Evolutionary conservation across 495 filamentous ascomycete species (phyloP).

Genomic region (Xylaria acuta): DNA sequence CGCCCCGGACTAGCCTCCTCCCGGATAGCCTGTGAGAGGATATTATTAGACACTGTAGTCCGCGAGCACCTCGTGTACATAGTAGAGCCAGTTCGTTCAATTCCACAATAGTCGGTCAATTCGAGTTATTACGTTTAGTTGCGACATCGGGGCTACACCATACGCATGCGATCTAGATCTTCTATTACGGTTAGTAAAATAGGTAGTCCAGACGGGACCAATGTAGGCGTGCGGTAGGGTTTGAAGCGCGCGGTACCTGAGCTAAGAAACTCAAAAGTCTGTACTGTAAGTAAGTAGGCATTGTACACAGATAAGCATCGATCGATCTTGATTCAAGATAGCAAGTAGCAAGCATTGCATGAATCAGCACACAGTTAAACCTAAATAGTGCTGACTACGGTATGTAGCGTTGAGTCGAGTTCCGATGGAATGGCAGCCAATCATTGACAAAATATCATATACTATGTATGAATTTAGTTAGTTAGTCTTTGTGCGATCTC

Average conservation of each 20-base stretch:
- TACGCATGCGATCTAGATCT: slow-evolving; percentile 8
- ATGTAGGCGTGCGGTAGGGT: neutral
- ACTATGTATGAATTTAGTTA: neutral
- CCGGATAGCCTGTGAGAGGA: neutral
- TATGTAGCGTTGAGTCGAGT: neutral
- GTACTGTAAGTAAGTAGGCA: too few relatives aligned
- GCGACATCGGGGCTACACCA: slow-evolving; percentile 5
- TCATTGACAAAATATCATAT: neutral
- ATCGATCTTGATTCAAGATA: slow-evolving; percentile 1
- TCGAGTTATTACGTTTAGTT: slow-evolving; percentile 18
- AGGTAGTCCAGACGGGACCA: neutral
- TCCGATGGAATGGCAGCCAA: slow-evolving; percentile 11
- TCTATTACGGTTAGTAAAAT: neutral
- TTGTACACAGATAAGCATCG: neutral
- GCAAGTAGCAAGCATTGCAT: too few relatives aligned
- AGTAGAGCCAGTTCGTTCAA: neutral
- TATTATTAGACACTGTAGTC: slow-evolving; percentile 1
- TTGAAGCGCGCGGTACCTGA: slow-evolving; percentile 2
- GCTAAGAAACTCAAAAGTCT: slow-evolving; percentile 1
- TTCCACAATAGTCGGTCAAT: slow-evolving; percentile 10
- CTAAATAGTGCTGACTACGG: neutral
- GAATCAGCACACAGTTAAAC: neutral
- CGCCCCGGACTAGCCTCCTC: neutral
- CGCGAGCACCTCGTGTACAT: neutral
- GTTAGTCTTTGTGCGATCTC: neutral